A percentile compares a stretch with the other conserved stretches of the same genome.
Evolutionary conservation across 768 basidiomycete genomes (phyloP).

Genomic region (Cyclocybe aegerita): DNA sequence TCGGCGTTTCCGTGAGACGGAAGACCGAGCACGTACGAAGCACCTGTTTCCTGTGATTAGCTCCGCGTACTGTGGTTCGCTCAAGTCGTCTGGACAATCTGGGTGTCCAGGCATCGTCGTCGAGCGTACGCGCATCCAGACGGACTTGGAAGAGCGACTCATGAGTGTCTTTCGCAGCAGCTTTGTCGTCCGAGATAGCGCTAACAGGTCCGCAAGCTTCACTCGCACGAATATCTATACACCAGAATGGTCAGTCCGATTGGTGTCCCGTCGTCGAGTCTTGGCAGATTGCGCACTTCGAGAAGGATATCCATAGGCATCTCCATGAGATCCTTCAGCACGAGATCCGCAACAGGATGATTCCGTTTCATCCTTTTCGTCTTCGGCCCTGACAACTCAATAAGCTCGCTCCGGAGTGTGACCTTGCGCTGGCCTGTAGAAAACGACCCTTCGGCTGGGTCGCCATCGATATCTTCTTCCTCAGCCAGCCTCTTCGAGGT

Average conservation of each 20-base stretch:
- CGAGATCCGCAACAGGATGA: too few relatives aligned
- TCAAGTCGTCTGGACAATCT: slow-evolving; percentile 22
- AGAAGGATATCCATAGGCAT: slow-evolving; percentile 32
- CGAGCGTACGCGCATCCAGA: slow-evolving; percentile 22
- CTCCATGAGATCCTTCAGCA: slow-evolving; percentile 2
- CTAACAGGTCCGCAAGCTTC: slow-evolving; percentile 17
- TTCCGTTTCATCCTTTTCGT: too few relatives aligned
- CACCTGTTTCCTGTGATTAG: slow-evolving; percentile 18
- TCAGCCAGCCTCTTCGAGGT: too few relatives aligned
- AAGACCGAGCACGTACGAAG: slow-evolving; percentile 9
- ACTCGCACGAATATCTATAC: slow-evolving; percentile 20
- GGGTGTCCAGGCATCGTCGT: slow-evolving; percentile 16
- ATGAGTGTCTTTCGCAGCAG: slow-evolving; percentile 16
- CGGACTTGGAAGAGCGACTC: slow-evolving; percentile 12
- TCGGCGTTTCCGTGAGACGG: neutral
- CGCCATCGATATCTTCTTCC: too few relatives aligned
- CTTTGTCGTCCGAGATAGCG: slow-evolving; percentile 20
- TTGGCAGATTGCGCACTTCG: slow-evolving; percentile 15
- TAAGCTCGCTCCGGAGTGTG: too few relatives aligned
- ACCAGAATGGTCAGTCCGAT: slow-evolving; percentile 1
- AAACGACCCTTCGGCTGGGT: too few relatives aligned
- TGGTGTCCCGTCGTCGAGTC: neutral
- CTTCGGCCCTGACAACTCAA: too few relatives aligned
- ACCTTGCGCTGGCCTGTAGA: too few relatives aligned
- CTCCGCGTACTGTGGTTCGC: slow-evolving; percentile 24